Evolutionary conservation across 2,329 filamentous ascomycete species (phyloP), one percentile per base, ranked within the genome.

Genomic region (Alternaria conjuncta): DNA sequence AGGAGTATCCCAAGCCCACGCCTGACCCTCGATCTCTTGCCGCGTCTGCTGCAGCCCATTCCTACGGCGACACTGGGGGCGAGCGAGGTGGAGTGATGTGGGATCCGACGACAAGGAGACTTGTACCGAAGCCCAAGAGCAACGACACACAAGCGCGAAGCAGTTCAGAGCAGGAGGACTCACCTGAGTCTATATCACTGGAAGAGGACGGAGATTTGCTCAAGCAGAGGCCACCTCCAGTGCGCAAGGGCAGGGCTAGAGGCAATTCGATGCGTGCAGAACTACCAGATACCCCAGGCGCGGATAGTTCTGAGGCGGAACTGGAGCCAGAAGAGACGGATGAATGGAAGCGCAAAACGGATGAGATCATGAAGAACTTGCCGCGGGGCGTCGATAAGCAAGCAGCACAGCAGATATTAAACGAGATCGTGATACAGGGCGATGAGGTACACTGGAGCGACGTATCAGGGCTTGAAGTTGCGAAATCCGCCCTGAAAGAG

Each of bases 381-480:
- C 94, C 94, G 0, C 86, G 89, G 57, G 94, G 94, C 0, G 88
- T 97, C 4, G 96, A 99, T 75, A 87, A 90, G 68, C 84, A 86
- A 25, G 92, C 94, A 4, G 96, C 95, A 0, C 92, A 92, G 74
- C 93, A 97, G 66, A 97, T 99, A 28, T 85, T 98, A 61, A 97
- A 97, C 74, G 96, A 99, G 70, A 96, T 99, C 63, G 92, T 99
- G 3, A 90, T 98, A 13, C 89, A 95, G 66, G 96, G 96, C 7
- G 96, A 99, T 72, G 92, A 97, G 75, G 96, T 99, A 2, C 93
- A 92, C 72, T 99, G 96, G 96, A 87, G 89, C 51, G 96, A 99
- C 76, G 92, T 99, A 60, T 94, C 96, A 1, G 96, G 96, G 1
- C 83, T 99, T 5, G 92, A 97, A 54, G 87, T 92, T 57, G 96